Evolutionary conservation across 345 rosid species (phyloP), one percentile per base, ranked within the genome.

Genomic region (Litchi chinensis): DNA sequence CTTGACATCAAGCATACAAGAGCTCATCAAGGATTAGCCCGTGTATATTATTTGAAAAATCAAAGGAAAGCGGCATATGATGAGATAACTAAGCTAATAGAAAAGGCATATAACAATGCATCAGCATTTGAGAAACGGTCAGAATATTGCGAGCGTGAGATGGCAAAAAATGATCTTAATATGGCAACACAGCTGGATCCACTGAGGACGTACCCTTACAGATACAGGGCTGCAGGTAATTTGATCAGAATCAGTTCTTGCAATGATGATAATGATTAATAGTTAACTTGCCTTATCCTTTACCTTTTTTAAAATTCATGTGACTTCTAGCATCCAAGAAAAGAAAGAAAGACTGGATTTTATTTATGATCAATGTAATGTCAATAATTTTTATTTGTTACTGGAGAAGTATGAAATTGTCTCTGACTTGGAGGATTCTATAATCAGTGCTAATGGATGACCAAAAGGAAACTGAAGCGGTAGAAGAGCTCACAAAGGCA

Each of bases 21-120:
- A 82, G 99, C 98, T 8, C 99, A 92, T 82, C 99, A 96, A 93
- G 99, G 99, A 21, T 80, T 96, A 78, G 98, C 98, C 1, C 97
- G 98, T 15, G 90, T 94, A 66, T 90, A 86, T 82, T 86, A 88
- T 77, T 80, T 94, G 72, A 90, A 83, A 83, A 88, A 86, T 78
- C 92, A 89, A 76, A 82, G 83, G 39, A 90, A 89, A 86, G 94
- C 94, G 81, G 98, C 99, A 0, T 87, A 84, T 52, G 92, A 92
- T 67, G 99, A 96, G 86, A 96, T 96, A 97, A 89, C 97, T 57
- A 89, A 90, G 89, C 89, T 96, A 65, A 90, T 96, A 77, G 95
- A 90, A 69, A 93, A 88, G 81, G 95, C 97, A 21, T 82, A 74
- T 26, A 80, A 85, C 79, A 90, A 86, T 60, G 95, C 98, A 69